Base-by-base conservation (phyloP, 2,329 filamentous ascomycete genomes). In the Fusarium devonianum region DNA sequence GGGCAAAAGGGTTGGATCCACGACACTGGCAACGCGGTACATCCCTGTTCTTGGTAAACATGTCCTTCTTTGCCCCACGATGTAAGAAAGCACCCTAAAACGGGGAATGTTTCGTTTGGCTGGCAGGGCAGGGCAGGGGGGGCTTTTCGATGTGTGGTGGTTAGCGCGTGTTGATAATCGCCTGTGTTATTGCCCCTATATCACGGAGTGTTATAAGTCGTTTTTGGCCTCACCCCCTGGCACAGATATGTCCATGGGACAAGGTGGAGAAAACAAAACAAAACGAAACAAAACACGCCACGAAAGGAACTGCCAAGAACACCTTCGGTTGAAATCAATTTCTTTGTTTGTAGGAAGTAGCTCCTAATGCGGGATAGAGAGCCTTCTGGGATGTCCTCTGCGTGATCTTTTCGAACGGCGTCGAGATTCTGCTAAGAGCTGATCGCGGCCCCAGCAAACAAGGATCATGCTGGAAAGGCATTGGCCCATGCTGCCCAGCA, bases 111-210 rank as follows among this genome's bases (percentile, higher is more conserved):
- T 60, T 60, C 62, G 53, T 53, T 52, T 62, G 62, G 60, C 64
- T 65, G 63, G 62, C 47, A 58, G 51, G 62, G 40, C 17, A 28
- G 17, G 38, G 50, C 34, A 37, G 50, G 23, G 23, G 25, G 36
- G n/a, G n/a, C n/a, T 22, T 21, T 33, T 48, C 10, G 26, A 25
- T 39, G 39, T 38, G 34, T 21, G 34, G 48, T 53, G 47, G 43
- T 29, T 65, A 65, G 61, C 58, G 58, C 40, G 47, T 35, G 33
- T 42, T 46, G 53, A 61, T 65, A 65, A 33, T 55, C 55, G 50
- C 56, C 58, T 60, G 58, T 65, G 44, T 64, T 65, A 65, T 60
- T 56, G 51, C 45, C 56, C 21, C 62, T 65, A 65, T 65, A 65
- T 64, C 45, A 52, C 45, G 14, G 33, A 50, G 51, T 53, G 29